Evolutionary conservation across 768 basidiomycete species (phyloP).

Genomic region (Psilocybe cubensis): DNA sequence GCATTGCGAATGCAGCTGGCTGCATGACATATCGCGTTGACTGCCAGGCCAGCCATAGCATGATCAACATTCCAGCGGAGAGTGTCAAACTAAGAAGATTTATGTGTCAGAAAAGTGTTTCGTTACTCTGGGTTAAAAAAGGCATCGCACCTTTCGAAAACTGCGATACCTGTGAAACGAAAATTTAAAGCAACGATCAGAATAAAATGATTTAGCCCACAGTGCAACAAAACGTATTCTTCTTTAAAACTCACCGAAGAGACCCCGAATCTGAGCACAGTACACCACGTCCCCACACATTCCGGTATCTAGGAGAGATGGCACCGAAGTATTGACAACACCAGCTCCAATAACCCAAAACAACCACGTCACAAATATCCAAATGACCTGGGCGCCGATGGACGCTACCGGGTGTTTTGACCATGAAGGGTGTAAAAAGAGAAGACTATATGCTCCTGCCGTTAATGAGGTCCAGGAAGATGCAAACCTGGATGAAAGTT

Average conservation of each 20-base stretch:
- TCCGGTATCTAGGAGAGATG: constrained; percentile 41
- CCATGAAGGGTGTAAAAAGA: constrained; percentile 65
- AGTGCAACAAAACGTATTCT: not conserved
- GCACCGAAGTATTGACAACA: constrained; percentile 51
- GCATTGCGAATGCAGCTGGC: constrained; percentile 15
- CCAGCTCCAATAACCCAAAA: constrained; percentile 64
- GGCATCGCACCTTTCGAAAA: constrained; percentile 53
- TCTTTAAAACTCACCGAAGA: constrained; percentile 47
- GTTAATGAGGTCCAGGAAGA: constrained; percentile 65
- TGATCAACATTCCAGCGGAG: constrained; percentile 48
- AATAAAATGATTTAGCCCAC: not conserved
- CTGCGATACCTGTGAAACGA: constrained; percentile 41
- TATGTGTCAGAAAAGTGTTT: not conserved
- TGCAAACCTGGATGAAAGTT: constrained; percentile 44
- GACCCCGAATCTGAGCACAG: constrained; percentile 56
- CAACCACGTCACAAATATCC: constrained; percentile 61
- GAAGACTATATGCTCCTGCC: constrained; percentile 52
- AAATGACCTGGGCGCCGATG: constrained; percentile 60
- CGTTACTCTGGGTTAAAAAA: not conserved
- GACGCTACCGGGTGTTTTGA: constrained; percentile 56
- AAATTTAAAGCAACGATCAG: not conserved
- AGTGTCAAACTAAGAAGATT: constrained; percentile 42
- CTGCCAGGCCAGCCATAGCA: constrained; percentile 57
- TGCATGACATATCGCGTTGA: constrained; percentile 38
- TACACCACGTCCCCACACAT: constrained; percentile 51